Evolutionary conservation across 805 yeast genomes (phyloP).

Genomic region (Cyberlindnera bimundalis): DNA sequence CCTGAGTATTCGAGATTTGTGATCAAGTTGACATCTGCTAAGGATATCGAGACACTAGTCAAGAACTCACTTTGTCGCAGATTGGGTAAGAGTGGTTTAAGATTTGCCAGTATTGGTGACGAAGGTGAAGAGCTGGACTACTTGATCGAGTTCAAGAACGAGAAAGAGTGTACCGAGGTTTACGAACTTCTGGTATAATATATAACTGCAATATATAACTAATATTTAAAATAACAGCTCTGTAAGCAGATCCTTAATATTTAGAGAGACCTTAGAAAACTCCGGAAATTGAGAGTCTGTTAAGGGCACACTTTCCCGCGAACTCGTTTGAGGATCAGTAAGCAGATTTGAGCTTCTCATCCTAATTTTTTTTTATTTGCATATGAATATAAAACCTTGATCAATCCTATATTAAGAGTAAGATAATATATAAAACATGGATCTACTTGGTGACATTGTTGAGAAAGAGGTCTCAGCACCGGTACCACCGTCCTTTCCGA

Average conservation of each 20-base stretch:
- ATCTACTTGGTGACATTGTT: conserved; percentile 87
- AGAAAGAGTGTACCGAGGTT: conserved; percentile 20
- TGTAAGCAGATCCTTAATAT: too few species aligned
- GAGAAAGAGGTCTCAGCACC: conserved; percentile 91
- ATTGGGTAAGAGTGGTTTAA: conserved; percentile 25
- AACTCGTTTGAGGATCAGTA: too few species aligned
- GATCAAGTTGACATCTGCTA: conserved; percentile 9
- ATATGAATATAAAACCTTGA: too few species aligned
- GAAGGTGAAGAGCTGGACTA: conserved; percentile 21
- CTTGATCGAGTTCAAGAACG: conserved; percentile 25
- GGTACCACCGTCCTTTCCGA: conserved; percentile 81
- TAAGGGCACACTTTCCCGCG: too few species aligned
- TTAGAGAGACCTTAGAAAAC: too few species aligned
- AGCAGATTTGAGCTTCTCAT: too few species aligned
- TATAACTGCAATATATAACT: background rate
- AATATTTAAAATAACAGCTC: too few species aligned
- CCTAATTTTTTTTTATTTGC: too few species aligned
- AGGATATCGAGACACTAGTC: conserved; percentile 11
- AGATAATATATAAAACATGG: too few species aligned
- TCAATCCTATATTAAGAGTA: too few species aligned
- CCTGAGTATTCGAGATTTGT: conserved; percentile 23
- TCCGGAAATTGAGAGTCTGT: too few species aligned
- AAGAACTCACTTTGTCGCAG: conserved; percentile 18
- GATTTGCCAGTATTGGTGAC: conserved; percentile 18
- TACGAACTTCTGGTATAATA: conserved; percentile 16